Evolutionary conservation across 306 rosid genomes (phyloP), one percentile per base, ranked within the genome.

Genomic region (Medicago lupulina): DNA sequence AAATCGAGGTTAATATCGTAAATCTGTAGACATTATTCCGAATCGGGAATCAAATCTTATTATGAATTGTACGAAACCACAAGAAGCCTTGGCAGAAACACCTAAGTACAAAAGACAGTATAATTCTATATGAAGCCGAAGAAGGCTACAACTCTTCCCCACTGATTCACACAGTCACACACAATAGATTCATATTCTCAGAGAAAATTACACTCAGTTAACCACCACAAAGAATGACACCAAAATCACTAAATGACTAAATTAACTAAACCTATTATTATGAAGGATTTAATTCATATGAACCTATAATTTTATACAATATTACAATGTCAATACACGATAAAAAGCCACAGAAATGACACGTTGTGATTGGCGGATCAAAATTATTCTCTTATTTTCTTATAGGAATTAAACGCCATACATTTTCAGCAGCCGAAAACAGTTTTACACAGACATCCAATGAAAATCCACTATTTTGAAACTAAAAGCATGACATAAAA

Each of bases 111-210:
- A 51, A 28, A 25, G 60, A 81, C 67, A 70, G 18, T 2, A 70
- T 15, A 81, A 41, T 76, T 53, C 67, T 28, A 61, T 17, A 6
- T 55, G 44, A 60, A 75, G 41, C 47, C 46, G 69, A 76, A 36
- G 38, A 36, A 3, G 23, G 21, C 31, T 44, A 76, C 36, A 15
- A 17, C 23, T 62, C 31, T 54, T 28, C 53, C 31, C 31, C 31
- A 18, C 18, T 39, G 67, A 72, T 25, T 38, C 76, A 67, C n/a
- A 19, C 23, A 15, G 8, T 18, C 14, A 18, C 13, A 3, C 34
- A 21, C n/a, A 11, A 16, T 9, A 70, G 15, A 50, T 7, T 16
- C 39, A 54, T 0, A 63, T 43, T 41, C 23, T 28, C 41, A 75
- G 15, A 61, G 25, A 16, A 43, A 63, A 11, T 1, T 28, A 40